Base-by-base conservation (phyloP, 768 basidiomycete genomes). In the Porphyrellus cyaneotinctus region DNA sequence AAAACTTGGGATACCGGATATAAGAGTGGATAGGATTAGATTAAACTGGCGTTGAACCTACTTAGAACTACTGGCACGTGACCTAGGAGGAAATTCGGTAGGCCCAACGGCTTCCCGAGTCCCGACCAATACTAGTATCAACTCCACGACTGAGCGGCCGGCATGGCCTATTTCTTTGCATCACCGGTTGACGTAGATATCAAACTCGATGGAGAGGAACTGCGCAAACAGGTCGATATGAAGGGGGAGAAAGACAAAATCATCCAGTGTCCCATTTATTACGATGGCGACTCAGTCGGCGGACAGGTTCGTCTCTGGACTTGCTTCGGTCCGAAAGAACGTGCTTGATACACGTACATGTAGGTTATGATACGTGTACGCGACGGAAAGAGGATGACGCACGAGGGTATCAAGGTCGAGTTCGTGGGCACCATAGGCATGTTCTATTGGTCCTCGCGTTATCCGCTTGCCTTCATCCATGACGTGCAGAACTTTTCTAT, bases 391-490 rank as follows among this genome's bases (percentile, higher is more conserved):
- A 92, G 87, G 69, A 76, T 95, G 55, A 78, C 86, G 18, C 97
- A 98, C 65, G 95, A 98, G 31, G 95, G 95, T 3, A 94, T 99
- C 69, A 94, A 97, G 71, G 90, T 99, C 39, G 95, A 98, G 72
- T 95, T 99, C 64, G 88, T 94, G 24, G 94, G 97, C 28, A 91
- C 87, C 63, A 98, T 97, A 64, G 95, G 95, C 88, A 57, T 37
- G 86, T 70, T 33, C n/a, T 4, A 12, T 36, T 3, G 7, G 31
- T 43, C 47, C 47, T 44, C n/a, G 51, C 30, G 2, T 13, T 32
- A 2, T 30, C 26, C 12, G 14, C 38, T 23, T 48, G 26, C 47
- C n/a, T 31, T 56, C 38, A 58, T 30, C 14, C n/a, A 24, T 43
- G 28, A 15, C 11, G 11, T 11, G 36, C 24, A 47, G 88, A 91